Base-by-base conservation (phyloP, 805 yeast species). In the Ogataea polymorpha region DNA sequence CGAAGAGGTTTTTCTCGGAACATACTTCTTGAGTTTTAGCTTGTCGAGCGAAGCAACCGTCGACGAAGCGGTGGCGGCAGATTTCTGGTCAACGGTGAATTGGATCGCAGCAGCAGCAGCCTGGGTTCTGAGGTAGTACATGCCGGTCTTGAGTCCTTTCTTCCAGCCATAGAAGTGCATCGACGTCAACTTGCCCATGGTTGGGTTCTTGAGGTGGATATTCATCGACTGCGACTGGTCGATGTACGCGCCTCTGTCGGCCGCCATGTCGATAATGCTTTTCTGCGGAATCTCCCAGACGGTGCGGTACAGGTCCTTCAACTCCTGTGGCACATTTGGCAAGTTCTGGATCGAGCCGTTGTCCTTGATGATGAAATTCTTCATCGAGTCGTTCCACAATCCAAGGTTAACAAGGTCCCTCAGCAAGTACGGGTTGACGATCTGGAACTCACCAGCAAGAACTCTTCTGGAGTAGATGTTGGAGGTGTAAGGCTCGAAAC, bases 121-220 rank as follows among this genome's bases (percentile, higher is more conserved):
- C 74, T 88, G 96, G 8, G 98, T 91, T 71, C 98, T 85, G 65
- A 93, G 72, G 68, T 93, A 93, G 74, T 93, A 93, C 98, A 93
- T 93, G 66, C 99, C 99, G 16, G 99, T 93, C 77, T 93, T 93
- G 64, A 93, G 78, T 48, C 99, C 99, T 72, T 86, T 88, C 75
- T 88, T 87, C 99, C 99, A 93, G 44, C 98, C 99, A 62, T 93
- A 91, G 74, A 93, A 93, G 66, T 93, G 99, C 97, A 93, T 93
- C 46, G 91, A 80, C 7, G 99, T 93, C 61, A 93, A 77, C 67
- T 93, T 93, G 63, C 96, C 96, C 96, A 91, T 87, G 8, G 98
- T 91, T 53, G 98, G 98, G 49, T 82, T 83, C 67, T 79, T 82
- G 60, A 93, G 79, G 68, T 89, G 93, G 56, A 93, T 84, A 67